Evolutionary conservation across 208 protist species (phyloP).

Genomic region (Trypanosoma lewisi): DNA sequence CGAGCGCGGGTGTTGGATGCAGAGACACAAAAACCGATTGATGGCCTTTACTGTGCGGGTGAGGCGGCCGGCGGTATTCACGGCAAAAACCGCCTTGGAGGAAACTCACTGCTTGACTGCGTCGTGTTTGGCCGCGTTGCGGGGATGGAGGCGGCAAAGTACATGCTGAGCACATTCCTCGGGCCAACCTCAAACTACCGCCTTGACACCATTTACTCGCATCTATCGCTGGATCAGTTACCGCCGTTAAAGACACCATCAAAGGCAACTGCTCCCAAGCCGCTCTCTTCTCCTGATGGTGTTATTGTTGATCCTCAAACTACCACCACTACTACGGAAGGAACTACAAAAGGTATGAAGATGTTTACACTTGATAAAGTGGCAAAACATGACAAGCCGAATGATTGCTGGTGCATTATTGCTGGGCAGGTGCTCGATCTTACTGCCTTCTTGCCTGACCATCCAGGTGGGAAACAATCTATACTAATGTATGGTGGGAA

Average conservation of each 20-base stretch:
- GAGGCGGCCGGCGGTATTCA: too few species aligned
- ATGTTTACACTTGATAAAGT: constrained; percentile 52
- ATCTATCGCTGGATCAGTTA: constrained; percentile 37
- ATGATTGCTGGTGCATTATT: constrained; percentile 59
- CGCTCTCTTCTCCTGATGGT: too few species aligned
- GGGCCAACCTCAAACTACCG: constrained; percentile 52
- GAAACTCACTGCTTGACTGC: too few species aligned
- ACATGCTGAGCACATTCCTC: constrained; percentile 37
- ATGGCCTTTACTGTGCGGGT: too few species aligned
- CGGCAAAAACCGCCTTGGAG: too few species aligned
- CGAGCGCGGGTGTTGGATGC: constrained; percentile 62
- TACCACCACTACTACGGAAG: neutral
- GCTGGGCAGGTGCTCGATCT: constrained; percentile 53
- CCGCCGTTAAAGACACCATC: constrained; percentile 35
- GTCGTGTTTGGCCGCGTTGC: constrained; percentile 89
- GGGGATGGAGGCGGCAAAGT: constrained; percentile 50
- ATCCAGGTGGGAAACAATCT: constrained; percentile 58
- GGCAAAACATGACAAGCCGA: constrained; percentile 62
- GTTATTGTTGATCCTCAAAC: too few species aligned
- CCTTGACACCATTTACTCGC: constrained; percentile 47
- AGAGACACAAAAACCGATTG: constrained; percentile 12
- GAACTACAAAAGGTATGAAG: neutral
- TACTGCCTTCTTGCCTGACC: constrained; percentile 46
- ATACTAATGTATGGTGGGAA: constrained; percentile 60
- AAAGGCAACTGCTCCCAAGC: constrained; percentile 16